Percentiles rank a stretch among this genome's conserved stretches.
Evolutionary conservation across 2,329 filamentous ascomycete species (phyloP).

Genomic region (Hirsutella rhossiliensis): DNA sequence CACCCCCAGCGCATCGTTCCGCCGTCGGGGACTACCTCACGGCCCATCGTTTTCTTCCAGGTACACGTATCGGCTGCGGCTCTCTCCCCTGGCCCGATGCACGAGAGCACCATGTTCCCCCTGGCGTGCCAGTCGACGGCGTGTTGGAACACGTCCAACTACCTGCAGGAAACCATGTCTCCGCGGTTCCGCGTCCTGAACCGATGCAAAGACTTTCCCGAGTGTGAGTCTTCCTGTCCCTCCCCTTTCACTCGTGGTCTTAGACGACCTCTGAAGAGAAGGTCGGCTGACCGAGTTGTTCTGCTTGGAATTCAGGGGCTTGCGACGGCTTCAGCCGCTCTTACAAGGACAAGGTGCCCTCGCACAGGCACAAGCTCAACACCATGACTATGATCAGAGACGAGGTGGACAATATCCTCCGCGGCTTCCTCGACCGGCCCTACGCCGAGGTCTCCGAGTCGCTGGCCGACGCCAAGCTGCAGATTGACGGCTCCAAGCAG

Average conservation of each 20-base stretch:
- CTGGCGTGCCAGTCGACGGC: not conserved
- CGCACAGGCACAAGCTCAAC: not conserved
- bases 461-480: not conserved
- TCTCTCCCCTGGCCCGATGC: not conserved
- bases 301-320: not conserved
- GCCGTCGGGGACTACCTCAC: too few species aligned
- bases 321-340: not conserved
- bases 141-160: not conserved
- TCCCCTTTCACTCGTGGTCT: not conserved
- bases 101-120: not conserved
- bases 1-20: too few species aligned
- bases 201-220: not conserved
- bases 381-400: not conserved
- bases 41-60: not conserved
- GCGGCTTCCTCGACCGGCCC: not conserved
- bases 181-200: not conserved
- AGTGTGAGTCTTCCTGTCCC: not conserved
- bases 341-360: not conserved
- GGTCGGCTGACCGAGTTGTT: not conserved
- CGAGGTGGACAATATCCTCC: not conserved
- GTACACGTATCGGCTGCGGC: not conserved
- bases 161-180: not conserved
- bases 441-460: not conserved
- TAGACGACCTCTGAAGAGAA: not conserved
- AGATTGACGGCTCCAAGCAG: not conserved